These are phyloP conservation scores for Circinella minor DNA, from an alignment of 371 early-diverging fungal genomes.

Conservation along the genomic window DNA sequence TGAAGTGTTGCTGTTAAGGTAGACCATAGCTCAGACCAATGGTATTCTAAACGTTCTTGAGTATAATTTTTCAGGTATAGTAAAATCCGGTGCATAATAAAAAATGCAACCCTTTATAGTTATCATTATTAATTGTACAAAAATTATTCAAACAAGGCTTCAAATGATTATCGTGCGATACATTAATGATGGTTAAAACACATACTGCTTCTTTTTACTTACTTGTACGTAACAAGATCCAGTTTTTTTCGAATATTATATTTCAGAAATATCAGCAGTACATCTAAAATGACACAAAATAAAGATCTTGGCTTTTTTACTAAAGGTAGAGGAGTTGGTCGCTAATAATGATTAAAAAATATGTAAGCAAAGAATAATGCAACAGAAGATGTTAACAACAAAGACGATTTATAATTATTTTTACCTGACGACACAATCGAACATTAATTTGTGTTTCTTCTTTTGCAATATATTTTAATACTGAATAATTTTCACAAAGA, in stretches of 20 bases:
- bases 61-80: slow-evolving; percentile 39
- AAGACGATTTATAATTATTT: background rate
- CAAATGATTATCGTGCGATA: background rate
- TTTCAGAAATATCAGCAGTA: slow-evolving; percentile 50
- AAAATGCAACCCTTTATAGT: slow-evolving; percentile 37
- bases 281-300: slow-evolving; percentile 49
- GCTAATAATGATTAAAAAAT: slow-evolving; percentile 16
- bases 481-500: slow-evolving; percentile 42
- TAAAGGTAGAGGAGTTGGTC: slow-evolving; percentile 54
- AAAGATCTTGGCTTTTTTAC: slow-evolving; percentile 44
- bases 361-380: background rate
- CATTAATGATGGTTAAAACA: too few species aligned
- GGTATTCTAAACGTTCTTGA: slow-evolving; percentile 52
- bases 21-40: slow-evolving; percentile 61
- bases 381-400: background rate
- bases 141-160: too few species aligned
- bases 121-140: background rate
- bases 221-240: slow-evolving; percentile 55
- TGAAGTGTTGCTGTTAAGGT: slow-evolving; percentile 45
- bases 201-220: slow-evolving; percentile 5
- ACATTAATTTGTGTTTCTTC: slow-evolving; percentile 22
- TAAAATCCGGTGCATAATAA: slow-evolving; percentile 46
- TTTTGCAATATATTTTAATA: slow-evolving; percentile 31
- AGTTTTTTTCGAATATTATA: slow-evolving; percentile 62
- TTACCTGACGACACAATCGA: slow-evolving; percentile 46